Conservation (phyloP, 192 early-diverging fungal genomes). For the Coemansia sp. region DNA sequence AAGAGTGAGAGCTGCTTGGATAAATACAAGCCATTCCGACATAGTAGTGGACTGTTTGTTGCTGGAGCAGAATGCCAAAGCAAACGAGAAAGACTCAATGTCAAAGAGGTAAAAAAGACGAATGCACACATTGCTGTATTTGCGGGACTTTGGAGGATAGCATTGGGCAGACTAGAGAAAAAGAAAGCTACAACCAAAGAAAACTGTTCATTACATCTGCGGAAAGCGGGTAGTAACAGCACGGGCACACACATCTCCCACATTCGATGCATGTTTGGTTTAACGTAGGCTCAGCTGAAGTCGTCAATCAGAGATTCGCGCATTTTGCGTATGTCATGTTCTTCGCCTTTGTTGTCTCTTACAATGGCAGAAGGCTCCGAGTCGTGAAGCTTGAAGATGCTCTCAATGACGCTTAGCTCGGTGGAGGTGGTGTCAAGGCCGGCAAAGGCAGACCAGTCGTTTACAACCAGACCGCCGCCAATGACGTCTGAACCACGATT, state of each 20-base stretch:
- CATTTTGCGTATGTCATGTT: conserved; percentile 44
- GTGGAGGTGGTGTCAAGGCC: conserved; percentile 96
- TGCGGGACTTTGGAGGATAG: too few species aligned
- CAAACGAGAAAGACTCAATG: too few species aligned
- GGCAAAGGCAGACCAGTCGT: conserved; percentile 98
- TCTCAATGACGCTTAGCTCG: conserved; percentile 95
- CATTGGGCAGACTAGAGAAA: too few species aligned
- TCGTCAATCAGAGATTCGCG: conserved; percentile 92
- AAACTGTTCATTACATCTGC: not conserved
- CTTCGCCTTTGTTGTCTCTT: conserved; percentile 55
- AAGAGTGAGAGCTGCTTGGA: too few species aligned
- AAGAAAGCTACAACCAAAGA: too few species aligned
- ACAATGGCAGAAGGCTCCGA: conserved; percentile 87
- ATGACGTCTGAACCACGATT: conserved; percentile 98
- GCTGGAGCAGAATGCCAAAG: too few species aligned
- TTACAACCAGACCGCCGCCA: conserved; percentile 95
- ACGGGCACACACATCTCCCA: conserved; percentile 21
- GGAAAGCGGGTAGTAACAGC: not conserved
- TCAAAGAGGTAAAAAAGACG: too few species aligned
- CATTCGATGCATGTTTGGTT: too few species aligned
- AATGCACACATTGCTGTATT: too few species aligned
- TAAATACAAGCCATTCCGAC: too few species aligned
- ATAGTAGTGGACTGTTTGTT: too few species aligned
- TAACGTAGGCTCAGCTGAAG: conserved; percentile 48
- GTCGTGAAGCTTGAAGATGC: conserved; percentile 97